Conservation (phyloP, 1,284 basidiomycete genomes). For the Ustilago xerochloae region DNA sequence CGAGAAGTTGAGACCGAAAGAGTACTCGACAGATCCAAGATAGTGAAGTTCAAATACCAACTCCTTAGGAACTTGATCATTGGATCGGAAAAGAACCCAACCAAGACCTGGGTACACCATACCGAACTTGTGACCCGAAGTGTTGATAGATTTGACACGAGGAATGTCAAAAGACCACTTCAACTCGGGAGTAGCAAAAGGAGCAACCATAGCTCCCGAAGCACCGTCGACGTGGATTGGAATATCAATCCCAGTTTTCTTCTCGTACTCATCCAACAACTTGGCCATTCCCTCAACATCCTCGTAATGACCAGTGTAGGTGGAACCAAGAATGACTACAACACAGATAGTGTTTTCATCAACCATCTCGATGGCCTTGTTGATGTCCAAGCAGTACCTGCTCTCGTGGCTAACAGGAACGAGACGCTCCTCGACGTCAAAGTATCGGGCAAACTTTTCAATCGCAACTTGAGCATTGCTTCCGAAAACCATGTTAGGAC, state of each 20-base stretch:
- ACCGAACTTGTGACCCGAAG: conserved; percentile 81
- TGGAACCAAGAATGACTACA: conserved; percentile 75
- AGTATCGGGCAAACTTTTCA: conserved; percentile 80
- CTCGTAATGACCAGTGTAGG: conserved; percentile 94
- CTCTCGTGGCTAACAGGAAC: conserved; percentile 58
- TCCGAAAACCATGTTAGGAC: conserved; percentile 81
- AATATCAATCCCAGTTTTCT: conserved; percentile 75
- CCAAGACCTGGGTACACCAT: conserved; percentile 79
- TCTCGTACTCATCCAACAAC: conserved; percentile 85
- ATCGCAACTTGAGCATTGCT: conserved; percentile 78
- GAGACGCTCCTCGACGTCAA: conserved; percentile 78
- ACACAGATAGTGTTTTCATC: conserved; percentile 81
- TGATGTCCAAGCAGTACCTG: conserved; percentile 81
- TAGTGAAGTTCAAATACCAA: conserved; percentile 86
- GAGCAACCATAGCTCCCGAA: conserved; percentile 72
- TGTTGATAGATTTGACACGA: conserved; percentile 87
- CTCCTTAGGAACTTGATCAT: conserved; percentile 70
- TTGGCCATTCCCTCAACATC: conserved; percentile 87
- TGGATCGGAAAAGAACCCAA: conserved; percentile 64
- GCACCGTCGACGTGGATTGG: conserved; percentile 75
- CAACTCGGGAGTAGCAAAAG: conserved; percentile 80
- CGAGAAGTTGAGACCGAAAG: conserved; percentile 94
- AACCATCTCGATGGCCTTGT: conserved; percentile 84
- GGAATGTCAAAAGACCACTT: conserved; percentile 76
- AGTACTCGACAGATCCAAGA: conserved; percentile 62